Evolutionary conservation across 768 basidiomycete genomes (phyloP), one percentile per base, ranked within the genome.

Genomic region (Tylopilus balloui): DNA sequence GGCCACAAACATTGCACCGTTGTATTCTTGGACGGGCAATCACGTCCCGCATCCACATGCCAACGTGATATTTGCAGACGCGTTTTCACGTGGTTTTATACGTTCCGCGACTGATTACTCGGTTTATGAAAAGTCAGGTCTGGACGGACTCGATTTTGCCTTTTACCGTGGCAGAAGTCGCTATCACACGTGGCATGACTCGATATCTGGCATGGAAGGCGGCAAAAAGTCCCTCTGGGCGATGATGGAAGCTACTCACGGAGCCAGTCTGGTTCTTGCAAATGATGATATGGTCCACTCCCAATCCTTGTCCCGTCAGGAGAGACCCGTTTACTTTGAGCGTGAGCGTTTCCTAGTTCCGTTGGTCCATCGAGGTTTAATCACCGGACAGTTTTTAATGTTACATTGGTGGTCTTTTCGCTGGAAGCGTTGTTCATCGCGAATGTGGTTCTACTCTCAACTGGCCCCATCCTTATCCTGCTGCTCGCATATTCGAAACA

Each of bases 161-260:
- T 92, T 90, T 60, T 92, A 90, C 65, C 77, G 74, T 50, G 80
- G 80, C 1, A 74, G 89, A 36, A 82, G 84, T 52, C 76, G 74
- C 52, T 92, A 92, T 55, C 90, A 92, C 62, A 91, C 89, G 0
- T 77, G 76, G 59, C 78, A 78, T 35, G 89, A 92, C 59, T 75
- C 80, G 1, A 73, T 90, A 37, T 71, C 83, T 7, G 78, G 77
- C 43, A 81, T 75, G 25, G 62, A 71, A 3, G 83, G 82, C 0
- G 72, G 75, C 12, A 72, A 75, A 55, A 74, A 69, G 29, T 70
- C 84, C 8, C 68, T 92, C 9, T 92, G 88, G 88, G 75, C 80
- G 3, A 87, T 90, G 83, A 78, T 92, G 78, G 86, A 91, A 53
- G 73, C 75, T 1, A 70, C 80, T 0, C 67, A 73, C 42, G 78